A percentile compares a stretch with the other conserved stretches of the same genome.
Evolutionary conservation across 1,284 basidiomycete genomes (phyloP).

Genomic region (Austroboletus niveus): DNA sequence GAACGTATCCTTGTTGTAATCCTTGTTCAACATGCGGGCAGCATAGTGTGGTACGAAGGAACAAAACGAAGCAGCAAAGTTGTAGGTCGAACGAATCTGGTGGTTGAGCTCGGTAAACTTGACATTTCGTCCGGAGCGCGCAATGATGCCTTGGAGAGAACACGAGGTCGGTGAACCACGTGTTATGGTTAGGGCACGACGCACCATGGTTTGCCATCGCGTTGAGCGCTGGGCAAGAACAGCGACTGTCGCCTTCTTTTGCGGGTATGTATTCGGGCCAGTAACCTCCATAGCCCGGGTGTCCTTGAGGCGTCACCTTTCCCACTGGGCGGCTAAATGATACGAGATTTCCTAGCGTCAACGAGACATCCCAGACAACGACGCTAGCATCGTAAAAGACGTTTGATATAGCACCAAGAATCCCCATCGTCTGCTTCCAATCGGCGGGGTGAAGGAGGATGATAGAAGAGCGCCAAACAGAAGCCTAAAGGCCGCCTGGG

Average conservation of each 20-base stretch:
- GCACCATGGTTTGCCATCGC: slow-evolving; percentile 74
- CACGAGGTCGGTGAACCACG: too few relatives aligned
- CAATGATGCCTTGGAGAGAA: slow-evolving; percentile 54
- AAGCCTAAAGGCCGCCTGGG: neutral
- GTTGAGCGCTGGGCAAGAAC: slow-evolving; percentile 69
- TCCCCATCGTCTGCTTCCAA: slow-evolving; percentile 10
- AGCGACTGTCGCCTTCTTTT: slow-evolving; percentile 60
- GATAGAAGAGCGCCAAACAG: neutral
- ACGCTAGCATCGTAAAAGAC: slow-evolving; percentile 35
- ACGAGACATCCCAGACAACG: slow-evolving; percentile 51
- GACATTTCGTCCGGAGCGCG: slow-evolving; percentile 65
- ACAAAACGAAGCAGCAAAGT: slow-evolving; percentile 67
- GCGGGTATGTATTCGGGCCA: slow-evolving; percentile 69
- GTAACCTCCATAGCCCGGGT: slow-evolving; percentile 57
- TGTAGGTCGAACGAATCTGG: slow-evolving; percentile 55
- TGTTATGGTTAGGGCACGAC: slow-evolving; percentile 15
- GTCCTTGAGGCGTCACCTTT: slow-evolving; percentile 53
- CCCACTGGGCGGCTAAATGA: slow-evolving; percentile 48
- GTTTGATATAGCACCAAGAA: slow-evolving; percentile 28
- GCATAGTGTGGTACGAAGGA: slow-evolving; percentile 59
- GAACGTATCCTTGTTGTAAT: slow-evolving; percentile 56
- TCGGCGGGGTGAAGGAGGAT: neutral
- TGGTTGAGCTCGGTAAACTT: slow-evolving; percentile 55
- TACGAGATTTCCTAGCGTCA: slow-evolving; percentile 56
- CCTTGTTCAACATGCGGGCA: slow-evolving; percentile 54